A percentile compares a stretch with the other conserved stretches of the same genome.
These are phyloP conservation scores for Pyrenula aspistea DNA, from an alignment of 495 filamentous ascomycete species.

Conservation along the genomic window DNA sequence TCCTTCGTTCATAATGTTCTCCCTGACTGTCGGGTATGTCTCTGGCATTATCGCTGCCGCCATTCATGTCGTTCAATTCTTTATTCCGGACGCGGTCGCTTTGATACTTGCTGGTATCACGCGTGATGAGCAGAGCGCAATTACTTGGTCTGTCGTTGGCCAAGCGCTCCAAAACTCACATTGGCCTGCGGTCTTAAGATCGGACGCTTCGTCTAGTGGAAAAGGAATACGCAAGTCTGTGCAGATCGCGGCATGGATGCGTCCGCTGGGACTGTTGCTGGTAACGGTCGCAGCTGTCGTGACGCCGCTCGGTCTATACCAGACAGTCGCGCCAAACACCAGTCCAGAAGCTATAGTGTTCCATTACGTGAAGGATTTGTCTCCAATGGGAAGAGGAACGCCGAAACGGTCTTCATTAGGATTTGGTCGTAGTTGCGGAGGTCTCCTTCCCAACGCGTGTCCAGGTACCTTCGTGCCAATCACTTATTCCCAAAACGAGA, in stretches of 20 bases:
- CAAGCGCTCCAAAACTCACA: conserved; percentile 13
- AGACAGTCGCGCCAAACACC: conserved; percentile 5
- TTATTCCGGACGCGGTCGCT: conserved; percentile 4
- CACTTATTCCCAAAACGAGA: not conserved
- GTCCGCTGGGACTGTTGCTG: conserved; percentile 5
- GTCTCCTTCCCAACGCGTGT: not conserved
- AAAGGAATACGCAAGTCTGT: conserved; percentile 6
- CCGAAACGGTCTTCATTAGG: not conserved
- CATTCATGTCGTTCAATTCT: conserved; percentile 3
- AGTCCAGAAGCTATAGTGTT: conserved; percentile 2
- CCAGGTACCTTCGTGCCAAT: not conserved
- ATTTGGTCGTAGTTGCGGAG: conserved; percentile 4
- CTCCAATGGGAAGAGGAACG: conserved; percentile 10
- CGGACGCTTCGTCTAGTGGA: conserved; percentile 9
- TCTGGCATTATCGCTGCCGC: conserved; percentile 8
- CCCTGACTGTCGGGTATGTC: conserved; percentile 6
- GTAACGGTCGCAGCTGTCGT: conserved; percentile 12
- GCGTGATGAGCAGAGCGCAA: not conserved
- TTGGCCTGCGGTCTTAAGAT: conserved; percentile 15
- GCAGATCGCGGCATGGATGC: conserved; percentile 1
- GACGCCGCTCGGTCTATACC: conserved; percentile 21
- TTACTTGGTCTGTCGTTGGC: conserved; percentile 7
- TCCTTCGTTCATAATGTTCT: not conserved
- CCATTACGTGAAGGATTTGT: conserved; percentile 12
- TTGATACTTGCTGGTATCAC: conserved; percentile 1